Evolutionary conservation across 495 filamentous ascomycete genomes (phyloP).

Genomic region (Ramalina peruviana): DNA sequence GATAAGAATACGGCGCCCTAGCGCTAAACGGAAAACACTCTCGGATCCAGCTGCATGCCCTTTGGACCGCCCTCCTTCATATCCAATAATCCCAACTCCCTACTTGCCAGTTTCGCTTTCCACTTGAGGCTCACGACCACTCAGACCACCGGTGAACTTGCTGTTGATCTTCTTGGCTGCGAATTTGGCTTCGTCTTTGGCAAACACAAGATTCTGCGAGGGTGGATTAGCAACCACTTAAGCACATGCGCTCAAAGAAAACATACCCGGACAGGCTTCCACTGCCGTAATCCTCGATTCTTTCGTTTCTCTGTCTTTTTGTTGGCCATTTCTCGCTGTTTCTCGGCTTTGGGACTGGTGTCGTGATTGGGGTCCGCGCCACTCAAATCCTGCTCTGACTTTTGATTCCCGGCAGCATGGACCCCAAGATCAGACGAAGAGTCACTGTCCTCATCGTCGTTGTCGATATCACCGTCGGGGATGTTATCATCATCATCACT

Average conservation of each 20-base stretch:
- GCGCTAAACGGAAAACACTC: too few relatives aligned
- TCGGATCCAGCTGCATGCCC: too few relatives aligned
- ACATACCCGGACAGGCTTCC: slow-evolving; percentile 34
- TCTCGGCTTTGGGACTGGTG: slow-evolving; percentile 5
- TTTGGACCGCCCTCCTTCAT: too few relatives aligned
- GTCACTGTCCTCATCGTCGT: slow-evolving; percentile 21
- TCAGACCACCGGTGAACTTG: slow-evolving; percentile 32
- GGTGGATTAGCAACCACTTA: neutral
- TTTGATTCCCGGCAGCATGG: slow-evolving; percentile 27
- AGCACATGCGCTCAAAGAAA: neutral
- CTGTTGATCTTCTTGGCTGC: slow-evolving; percentile 32
- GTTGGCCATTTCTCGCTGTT: slow-evolving; percentile 24
- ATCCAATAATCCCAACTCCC: too few relatives aligned
- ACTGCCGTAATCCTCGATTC: slow-evolving; percentile 40
- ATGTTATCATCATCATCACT: slow-evolving; percentile 28
- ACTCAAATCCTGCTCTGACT: slow-evolving; percentile 13
- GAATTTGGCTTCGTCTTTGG: slow-evolving; percentile 37
- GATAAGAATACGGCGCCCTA: too few relatives aligned
- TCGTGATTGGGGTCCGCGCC: slow-evolving; percentile 1
- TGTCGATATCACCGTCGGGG: slow-evolving; percentile 22
- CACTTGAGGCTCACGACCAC: slow-evolving; percentile 35
- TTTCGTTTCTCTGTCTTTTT: slow-evolving; percentile 35
- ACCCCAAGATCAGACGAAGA: slow-evolving; percentile 31
- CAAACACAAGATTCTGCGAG: slow-evolving; percentile 31
- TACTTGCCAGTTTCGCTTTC: slow-evolving; percentile 34